These are phyloP conservation scores for Lasiosphaeria miniovina DNA, from an alignment of 495 filamentous ascomycete species.

Conservation along the genomic window DNA sequence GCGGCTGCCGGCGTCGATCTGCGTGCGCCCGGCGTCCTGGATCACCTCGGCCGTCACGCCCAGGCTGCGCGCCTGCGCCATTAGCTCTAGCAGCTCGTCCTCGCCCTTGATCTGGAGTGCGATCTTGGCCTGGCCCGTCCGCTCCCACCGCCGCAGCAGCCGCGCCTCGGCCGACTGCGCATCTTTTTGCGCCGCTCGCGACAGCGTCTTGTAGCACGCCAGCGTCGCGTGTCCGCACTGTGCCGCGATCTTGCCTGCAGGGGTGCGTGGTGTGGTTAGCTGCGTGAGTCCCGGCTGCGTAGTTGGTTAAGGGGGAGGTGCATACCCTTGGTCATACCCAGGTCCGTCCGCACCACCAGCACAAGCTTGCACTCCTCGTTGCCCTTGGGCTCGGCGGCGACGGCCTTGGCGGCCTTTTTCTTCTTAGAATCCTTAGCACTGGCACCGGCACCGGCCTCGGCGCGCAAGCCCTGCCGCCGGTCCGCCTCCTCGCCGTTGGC, in stretches of 20 bases:
- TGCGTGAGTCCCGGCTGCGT: neutral
- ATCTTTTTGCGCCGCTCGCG: conserved; percentile 45
- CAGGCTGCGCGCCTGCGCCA: conserved; percentile 74
- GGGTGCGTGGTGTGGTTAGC: no score
- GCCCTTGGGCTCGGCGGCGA: conserved; percentile 39
- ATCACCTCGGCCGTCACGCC: conserved; percentile 87
- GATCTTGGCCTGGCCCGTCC: conserved; percentile 82
- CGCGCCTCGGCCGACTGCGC: conserved; percentile 50
- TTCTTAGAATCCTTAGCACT: conserved; percentile 6
- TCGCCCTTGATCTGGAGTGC: conserved; percentile 82
- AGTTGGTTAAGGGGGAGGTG: neutral
- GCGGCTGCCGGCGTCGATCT: conserved; percentile 88
- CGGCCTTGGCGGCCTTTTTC: conserved; percentile 14
- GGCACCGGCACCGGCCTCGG: conserved; percentile 17
- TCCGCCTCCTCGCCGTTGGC: conserved; percentile 49
- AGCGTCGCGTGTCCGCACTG: conserved; percentile 95
- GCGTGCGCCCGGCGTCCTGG: conserved; percentile 91
- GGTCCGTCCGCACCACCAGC: conserved; percentile 84
- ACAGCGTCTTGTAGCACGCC: conserved; percentile 87
- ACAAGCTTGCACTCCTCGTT: conserved; percentile 92
- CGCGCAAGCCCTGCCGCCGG: conserved; percentile 44
- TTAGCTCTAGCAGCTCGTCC: conserved; percentile 73
- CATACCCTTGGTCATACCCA: conserved; percentile 93
- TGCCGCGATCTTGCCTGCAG: conserved; percentile 91
- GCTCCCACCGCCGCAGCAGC: conserved; percentile 83